Conservation (phyloP, 1,139 yeast species). For the Blastobotrys ciferrii region DNA sequence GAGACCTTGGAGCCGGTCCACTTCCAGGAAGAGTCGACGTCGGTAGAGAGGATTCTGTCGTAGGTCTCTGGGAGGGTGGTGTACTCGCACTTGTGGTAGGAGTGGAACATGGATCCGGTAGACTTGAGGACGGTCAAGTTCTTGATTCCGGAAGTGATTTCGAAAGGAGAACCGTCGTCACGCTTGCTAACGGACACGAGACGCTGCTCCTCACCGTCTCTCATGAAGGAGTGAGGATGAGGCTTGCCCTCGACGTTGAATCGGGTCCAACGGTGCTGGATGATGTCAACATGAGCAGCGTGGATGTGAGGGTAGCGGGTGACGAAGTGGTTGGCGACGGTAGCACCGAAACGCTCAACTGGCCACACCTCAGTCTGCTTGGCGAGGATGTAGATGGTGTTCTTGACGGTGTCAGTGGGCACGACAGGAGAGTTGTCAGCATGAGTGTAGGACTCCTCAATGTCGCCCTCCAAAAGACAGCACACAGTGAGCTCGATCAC, state of each 20-base stretch:
- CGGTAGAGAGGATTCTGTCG: constrained; percentile 86
- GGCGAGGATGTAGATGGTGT: constrained; percentile 79
- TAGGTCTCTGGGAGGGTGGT: constrained; percentile 79
- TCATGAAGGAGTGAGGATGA: constrained; percentile 80
- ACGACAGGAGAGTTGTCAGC: constrained; percentile 88
- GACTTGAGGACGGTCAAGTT: constrained; percentile 86
- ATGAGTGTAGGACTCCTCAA: constrained; percentile 75
- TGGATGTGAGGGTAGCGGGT: constrained; percentile 71
- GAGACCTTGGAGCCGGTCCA: constrained; percentile 55
- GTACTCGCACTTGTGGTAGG: constrained; percentile 80
- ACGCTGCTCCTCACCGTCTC: constrained; percentile 82
- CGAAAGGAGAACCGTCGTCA: constrained; percentile 45
- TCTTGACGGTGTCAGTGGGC: constrained; percentile 92
- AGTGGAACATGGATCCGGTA: constrained; percentile 93
- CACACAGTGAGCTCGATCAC: constrained; percentile 81
- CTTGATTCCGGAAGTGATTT: constrained; percentile 67
- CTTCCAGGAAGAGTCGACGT: constrained; percentile 73
- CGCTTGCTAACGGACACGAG: constrained; percentile 54
- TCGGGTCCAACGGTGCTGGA: constrained; percentile 77
- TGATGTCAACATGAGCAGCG: constrained; percentile 63
- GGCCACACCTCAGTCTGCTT: constrained; percentile 79
- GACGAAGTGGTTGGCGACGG: constrained; percentile 76
- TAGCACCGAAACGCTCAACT: constrained; percentile 84
- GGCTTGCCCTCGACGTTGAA: constrained; percentile 67
- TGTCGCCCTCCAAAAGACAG: constrained; percentile 70